phyloP scores from a whole-genome alignment of 1,284 basidiomycete species.

The Trichosporon asahii region DNA sequence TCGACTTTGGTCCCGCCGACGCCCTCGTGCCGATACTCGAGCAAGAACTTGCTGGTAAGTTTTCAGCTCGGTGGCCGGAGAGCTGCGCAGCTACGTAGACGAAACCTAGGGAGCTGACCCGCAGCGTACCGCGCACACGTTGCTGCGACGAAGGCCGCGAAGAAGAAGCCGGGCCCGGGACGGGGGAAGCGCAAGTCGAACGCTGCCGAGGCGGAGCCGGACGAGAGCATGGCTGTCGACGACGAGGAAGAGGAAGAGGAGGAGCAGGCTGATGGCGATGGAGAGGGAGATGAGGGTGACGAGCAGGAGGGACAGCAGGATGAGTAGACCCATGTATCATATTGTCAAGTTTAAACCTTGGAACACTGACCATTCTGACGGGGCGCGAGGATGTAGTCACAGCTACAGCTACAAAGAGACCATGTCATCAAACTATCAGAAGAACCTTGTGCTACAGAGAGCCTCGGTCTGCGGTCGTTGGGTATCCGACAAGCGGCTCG shows the following conservation, averaged over 20 bases:
- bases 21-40: conserved; percentile 68
- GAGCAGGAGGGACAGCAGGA: conserved; percentile 11
- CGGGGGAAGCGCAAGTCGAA: conserved; percentile 45
- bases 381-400: background rate
- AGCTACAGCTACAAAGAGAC: background rate
- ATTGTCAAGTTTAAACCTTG: background rate
- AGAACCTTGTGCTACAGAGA: background rate
- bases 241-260: conserved; percentile 45
- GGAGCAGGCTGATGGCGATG: conserved; percentile 25
- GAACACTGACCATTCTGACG: too few relatives aligned
- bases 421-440: background rate
- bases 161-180: conserved; percentile 34
- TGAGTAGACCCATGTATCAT: conserved; percentile 5
- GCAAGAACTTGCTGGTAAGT: conserved; percentile 66
- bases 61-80: too few relatives aligned
- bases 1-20: conserved; percentile 63
- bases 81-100: too few relatives aligned
- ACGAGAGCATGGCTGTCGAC: conserved; percentile 26
- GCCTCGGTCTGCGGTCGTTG: background rate
- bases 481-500: too few relatives aligned
- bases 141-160: conserved; percentile 35
- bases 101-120: too few relatives aligned
- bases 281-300: conserved; percentile 13
- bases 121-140: conserved; percentile 39
- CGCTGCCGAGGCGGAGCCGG: conserved; percentile 14